These are phyloP conservation scores for Aphanomyces cochlioides DNA, from an alignment of 352 stramenopile genomes.

Conservation along the genomic window DNA sequence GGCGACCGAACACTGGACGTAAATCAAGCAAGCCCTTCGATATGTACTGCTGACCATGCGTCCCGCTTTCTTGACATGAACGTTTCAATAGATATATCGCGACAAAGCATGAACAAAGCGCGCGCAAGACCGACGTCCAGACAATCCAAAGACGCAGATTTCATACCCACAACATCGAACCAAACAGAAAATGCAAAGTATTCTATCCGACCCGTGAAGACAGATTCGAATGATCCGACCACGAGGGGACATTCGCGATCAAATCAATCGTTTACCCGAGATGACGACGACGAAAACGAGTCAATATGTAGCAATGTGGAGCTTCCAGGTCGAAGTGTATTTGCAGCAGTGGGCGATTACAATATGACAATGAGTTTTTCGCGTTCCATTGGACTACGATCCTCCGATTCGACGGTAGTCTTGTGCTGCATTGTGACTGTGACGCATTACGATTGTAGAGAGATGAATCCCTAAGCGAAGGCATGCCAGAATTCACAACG, in stretches of 20 bases:
- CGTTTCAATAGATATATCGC: not conserved
- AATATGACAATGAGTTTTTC: not conserved
- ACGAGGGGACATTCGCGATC: too few species aligned
- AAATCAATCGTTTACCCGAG: too few species aligned
- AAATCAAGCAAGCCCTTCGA: too few species aligned
- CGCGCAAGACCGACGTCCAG: not conserved
- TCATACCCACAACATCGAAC: not conserved
- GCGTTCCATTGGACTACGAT: not conserved
- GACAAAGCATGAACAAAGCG: not conserved
- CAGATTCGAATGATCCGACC: too few species aligned
- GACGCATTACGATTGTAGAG: not conserved
- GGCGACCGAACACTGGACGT: too few species aligned
- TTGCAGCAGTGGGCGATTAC: not conserved
- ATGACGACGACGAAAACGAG: slow-evolving; percentile 6
- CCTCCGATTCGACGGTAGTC: not conserved
- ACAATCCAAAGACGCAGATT: slow-evolving; percentile 3
- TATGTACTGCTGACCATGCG: too few species aligned
- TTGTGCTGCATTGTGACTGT: not conserved
- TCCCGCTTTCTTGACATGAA: not conserved
- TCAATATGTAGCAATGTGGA: not conserved
- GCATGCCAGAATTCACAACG: slow-evolving; percentile 16
- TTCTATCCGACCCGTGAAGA: not conserved
- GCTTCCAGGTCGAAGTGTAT: not conserved
- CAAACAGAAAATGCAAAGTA: not conserved
- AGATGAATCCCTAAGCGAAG: slow-evolving; percentile 1